Percentiles rank a stretch among this genome's conserved stretches.
Conservation (phyloP, 192 early-diverging fungal genomes). For the Entomortierella lignicola region DNA sequence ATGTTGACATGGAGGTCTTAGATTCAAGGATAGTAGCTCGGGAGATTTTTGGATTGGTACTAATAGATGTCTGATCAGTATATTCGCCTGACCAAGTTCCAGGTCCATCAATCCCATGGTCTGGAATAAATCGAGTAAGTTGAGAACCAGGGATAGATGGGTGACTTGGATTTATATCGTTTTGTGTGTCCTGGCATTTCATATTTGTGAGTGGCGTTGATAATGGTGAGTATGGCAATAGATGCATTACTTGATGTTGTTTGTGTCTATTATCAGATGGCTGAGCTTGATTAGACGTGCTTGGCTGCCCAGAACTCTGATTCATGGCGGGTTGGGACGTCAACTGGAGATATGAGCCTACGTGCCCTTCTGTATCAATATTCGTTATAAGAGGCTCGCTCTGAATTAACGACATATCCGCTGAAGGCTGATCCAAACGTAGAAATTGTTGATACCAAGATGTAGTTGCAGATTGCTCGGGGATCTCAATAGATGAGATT, state of each 20-base stretch:
- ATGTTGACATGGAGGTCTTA: slow-evolving; percentile 12
- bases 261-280: background rate
- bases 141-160: too few species aligned
- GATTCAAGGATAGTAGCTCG: slow-evolving; percentile 1
- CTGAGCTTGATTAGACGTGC: background rate
- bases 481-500: background rate
- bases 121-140: too few species aligned
- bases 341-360: background rate
- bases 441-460: slow-evolving; percentile 46
- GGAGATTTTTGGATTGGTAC: background rate
- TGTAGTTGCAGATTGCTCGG: background rate
- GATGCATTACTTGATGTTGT: background rate
- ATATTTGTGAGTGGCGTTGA: too few species aligned
- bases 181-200: too few species aligned
- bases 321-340: background rate
- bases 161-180: too few species aligned
- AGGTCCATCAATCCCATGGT: too few species aligned
- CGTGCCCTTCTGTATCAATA: background rate
- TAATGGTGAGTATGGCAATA: too few species aligned
- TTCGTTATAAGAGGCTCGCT: background rate
- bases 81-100: too few species aligned
- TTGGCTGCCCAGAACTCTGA: background rate
- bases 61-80: background rate
- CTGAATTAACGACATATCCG: background rate
- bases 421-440: slow-evolving; percentile 10